Evolutionary conservation across 1,284 basidiomycete genomes (phyloP).

Genomic region (Malassezia cuniculi): DNA sequence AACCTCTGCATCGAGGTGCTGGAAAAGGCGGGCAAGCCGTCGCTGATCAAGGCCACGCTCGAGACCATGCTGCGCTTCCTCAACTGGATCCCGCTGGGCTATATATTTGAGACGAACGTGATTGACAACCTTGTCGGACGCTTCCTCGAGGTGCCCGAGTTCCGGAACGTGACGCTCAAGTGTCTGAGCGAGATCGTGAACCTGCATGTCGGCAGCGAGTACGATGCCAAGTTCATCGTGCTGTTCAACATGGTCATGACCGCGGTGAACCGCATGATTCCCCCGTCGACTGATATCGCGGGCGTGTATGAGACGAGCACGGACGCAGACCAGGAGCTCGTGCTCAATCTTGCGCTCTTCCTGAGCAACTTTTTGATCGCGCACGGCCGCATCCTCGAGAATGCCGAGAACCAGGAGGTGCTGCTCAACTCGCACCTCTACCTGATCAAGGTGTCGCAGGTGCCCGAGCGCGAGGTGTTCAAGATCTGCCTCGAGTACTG

Average conservation of each 20-base stretch:
- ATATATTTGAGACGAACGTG: slow-evolving; percentile 96
- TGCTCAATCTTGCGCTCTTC: slow-evolving; percentile 92
- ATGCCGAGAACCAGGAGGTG: slow-evolving; percentile 77
- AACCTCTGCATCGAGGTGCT: slow-evolving; percentile 60
- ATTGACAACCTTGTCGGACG: slow-evolving; percentile 79
- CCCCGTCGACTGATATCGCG: slow-evolving; percentile 66
- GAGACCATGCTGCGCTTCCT: slow-evolving; percentile 92
- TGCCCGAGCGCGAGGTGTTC: slow-evolving; percentile 97
- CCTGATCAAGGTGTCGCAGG: slow-evolving; percentile 95
- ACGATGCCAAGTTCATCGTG: slow-evolving; percentile 93
- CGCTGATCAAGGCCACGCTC: slow-evolving; percentile 83
- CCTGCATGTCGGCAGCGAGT: slow-evolving; percentile 90
- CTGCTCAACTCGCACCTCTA: slow-evolving; percentile 72
- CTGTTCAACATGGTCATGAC: slow-evolving; percentile 63
- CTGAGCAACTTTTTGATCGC: slow-evolving; percentile 74
- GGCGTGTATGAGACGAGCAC: slow-evolving; percentile 79
- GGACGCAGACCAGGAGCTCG: slow-evolving; percentile 89
- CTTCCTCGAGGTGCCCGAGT: slow-evolving; percentile 94
- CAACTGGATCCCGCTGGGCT: slow-evolving; percentile 98
- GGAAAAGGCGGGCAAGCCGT: slow-evolving; percentile 93
- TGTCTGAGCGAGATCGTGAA: slow-evolving; percentile 81
- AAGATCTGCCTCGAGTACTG: slow-evolving; percentile 99
- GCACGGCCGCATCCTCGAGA: slow-evolving; percentile 87
- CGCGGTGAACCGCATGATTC: slow-evolving; percentile 44
- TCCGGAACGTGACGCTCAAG: slow-evolving; percentile 93